These are phyloP conservation scores for Mycogone perniciosa DNA, from an alignment of 2,329 filamentous ascomycete species.

Conservation along the genomic window DNA sequence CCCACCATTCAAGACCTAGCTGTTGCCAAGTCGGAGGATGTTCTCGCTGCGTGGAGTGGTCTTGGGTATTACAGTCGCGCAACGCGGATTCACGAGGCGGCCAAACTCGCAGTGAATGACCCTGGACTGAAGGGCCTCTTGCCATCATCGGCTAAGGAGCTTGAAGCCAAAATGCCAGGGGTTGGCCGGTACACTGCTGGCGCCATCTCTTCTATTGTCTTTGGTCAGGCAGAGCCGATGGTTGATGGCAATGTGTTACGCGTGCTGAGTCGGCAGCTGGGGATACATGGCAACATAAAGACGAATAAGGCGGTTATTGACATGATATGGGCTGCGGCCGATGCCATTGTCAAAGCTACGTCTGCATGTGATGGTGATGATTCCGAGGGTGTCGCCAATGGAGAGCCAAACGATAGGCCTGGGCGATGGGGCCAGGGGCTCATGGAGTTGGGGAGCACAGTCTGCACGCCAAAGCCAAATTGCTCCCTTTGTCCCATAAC, in stretches of 20 bases:
- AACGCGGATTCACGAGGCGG: conserved; percentile 52
- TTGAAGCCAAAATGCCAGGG: conserved; percentile 49
- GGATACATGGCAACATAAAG: conserved; percentile 51
- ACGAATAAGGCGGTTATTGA: conserved; percentile 47
- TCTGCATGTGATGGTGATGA: conserved; percentile 31
- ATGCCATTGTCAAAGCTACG: conserved; percentile 46
- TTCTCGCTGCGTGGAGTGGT: conserved; percentile 53
- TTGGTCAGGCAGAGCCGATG: conserved; percentile 52
- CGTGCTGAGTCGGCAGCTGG: conserved; percentile 55
- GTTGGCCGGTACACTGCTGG: conserved; percentile 59
- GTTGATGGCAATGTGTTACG: conserved; percentile 59
- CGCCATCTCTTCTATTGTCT: conserved; percentile 57
- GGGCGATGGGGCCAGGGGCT: conserved; percentile 58
- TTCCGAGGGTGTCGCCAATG: conserved; percentile 9
- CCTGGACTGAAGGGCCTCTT: conserved; percentile 39
- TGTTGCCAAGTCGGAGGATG: conserved; percentile 46
- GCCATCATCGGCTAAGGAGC: conserved; percentile 38
- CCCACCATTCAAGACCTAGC: conserved; percentile 53
- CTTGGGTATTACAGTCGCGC: conserved; percentile 61
- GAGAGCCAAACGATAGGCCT: conserved; percentile 41
- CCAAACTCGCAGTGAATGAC: conserved; percentile 43
- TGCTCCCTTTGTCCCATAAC: conserved; percentile 47
- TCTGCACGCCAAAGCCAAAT: conserved; percentile 54
- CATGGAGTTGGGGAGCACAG: conserved; percentile 59
- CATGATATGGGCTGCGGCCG: conserved; percentile 52